Evolutionary conservation across 2,329 filamentous ascomycete genomes (phyloP).

Genomic region (Paramyrothecium roridum): DNA sequence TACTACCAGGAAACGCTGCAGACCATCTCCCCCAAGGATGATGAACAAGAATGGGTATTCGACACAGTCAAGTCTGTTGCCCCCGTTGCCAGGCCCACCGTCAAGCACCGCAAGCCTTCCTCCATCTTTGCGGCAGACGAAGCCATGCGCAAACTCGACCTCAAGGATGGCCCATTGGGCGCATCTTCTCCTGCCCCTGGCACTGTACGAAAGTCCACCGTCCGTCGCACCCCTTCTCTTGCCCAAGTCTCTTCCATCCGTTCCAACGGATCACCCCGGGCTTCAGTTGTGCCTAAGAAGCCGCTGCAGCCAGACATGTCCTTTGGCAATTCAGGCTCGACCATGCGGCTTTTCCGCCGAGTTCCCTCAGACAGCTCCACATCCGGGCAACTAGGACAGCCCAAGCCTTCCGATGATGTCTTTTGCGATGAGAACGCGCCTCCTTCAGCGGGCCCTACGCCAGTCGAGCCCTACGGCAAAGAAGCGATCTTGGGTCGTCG

Average conservation of each 20-base stretch:
- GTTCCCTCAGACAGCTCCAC: slow-evolving; percentile 69
- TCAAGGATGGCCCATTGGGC: slow-evolving; percentile 59
- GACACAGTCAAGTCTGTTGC: slow-evolving; percentile 80
- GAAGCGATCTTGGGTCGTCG: slow-evolving; percentile 80
- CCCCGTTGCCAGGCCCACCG: slow-evolving; percentile 43
- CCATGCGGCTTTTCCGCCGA: slow-evolving; percentile 85
- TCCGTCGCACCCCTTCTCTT: slow-evolving; percentile 44
- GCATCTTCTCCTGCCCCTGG: slow-evolving; percentile 48
- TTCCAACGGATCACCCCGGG: slow-evolving; percentile 38
- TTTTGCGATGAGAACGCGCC: slow-evolving; percentile 63
- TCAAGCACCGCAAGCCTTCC: slow-evolving; percentile 53
- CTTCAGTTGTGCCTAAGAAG: slow-evolving; percentile 57
- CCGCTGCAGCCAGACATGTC: slow-evolving; percentile 87
- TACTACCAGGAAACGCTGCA: slow-evolving; percentile 93
- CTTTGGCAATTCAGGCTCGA: slow-evolving; percentile 90
- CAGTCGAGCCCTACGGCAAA: slow-evolving; percentile 64
- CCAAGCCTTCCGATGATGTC: slow-evolving; percentile 35
- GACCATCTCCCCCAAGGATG: slow-evolving; percentile 62
- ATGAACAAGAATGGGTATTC: slow-evolving; percentile 90
- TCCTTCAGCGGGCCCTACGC: slow-evolving; percentile 34
- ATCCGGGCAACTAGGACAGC: slow-evolving; percentile 32
- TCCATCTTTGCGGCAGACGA: slow-evolving; percentile 58
- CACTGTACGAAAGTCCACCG: slow-evolving; percentile 60
- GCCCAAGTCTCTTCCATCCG: slow-evolving; percentile 28
- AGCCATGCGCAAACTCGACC: slow-evolving; percentile 55